Percentiles rank a stretch among this genome's conserved stretches.
These are phyloP conservation scores for Diaporthe destruens DNA, from an alignment of 2,329 filamentous ascomycete genomes.

Conservation along the genomic window DNA sequence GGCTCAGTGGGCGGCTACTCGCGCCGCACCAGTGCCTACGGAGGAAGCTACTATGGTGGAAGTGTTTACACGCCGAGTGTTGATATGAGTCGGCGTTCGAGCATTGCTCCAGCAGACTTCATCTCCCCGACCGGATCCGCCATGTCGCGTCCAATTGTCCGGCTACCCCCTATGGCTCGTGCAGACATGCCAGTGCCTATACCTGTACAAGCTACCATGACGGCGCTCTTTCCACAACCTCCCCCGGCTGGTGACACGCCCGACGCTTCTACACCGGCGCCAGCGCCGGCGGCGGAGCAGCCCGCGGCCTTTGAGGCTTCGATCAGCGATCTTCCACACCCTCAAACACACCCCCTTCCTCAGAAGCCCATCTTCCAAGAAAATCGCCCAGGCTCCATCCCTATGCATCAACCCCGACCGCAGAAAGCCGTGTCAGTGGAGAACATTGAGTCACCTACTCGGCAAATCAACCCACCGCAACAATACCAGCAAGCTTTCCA, in stretches of 20 bases:
- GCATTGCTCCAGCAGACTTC: slow-evolving; percentile 77
- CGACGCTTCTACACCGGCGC: slow-evolving; percentile 29
- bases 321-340: slow-evolving; percentile 67
- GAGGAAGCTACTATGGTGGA: slow-evolving; percentile 70
- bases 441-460: slow-evolving; percentile 87
- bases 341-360: slow-evolving; percentile 69
- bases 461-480: slow-evolving; percentile 60
- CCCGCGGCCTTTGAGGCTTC: slow-evolving; percentile 50
- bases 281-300: slow-evolving; percentile 18
- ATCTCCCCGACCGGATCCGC: slow-evolving; percentile 86
- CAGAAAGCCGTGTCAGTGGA: slow-evolving; percentile 95
- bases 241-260: slow-evolving; percentile 42
- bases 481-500: slow-evolving; percentile 87
- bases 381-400: slow-evolving; percentile 64
- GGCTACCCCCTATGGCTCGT: slow-evolving; percentile 76
- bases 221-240: slow-evolving; percentile 37
- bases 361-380: slow-evolving; percentile 71
- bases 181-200: slow-evolving; percentile 44
- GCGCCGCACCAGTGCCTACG: slow-evolving; percentile 86
- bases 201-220: slow-evolving; percentile 46
- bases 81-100: slow-evolving; percentile 90
- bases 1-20: slow-evolving; percentile 76
- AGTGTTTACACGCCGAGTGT: slow-evolving; percentile 89
- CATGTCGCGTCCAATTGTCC: slow-evolving; percentile 85
- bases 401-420: slow-evolving; percentile 95